Evolutionary conservation across 495 filamentous ascomycete species (phyloP), one percentile per base, ranked within the genome.

Genomic region (Aspergillus cavernicola): DNA sequence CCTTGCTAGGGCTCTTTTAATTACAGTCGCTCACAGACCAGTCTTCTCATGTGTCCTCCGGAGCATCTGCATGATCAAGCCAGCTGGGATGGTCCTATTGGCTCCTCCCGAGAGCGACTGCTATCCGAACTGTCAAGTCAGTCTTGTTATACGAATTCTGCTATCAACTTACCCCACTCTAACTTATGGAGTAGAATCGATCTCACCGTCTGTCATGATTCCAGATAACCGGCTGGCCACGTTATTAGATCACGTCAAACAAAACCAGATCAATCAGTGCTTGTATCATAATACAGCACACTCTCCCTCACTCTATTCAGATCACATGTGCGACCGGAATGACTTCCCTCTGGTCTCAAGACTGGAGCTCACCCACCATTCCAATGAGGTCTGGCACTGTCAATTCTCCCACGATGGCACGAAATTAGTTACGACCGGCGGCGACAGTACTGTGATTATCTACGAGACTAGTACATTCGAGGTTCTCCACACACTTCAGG

Each of bases 121-220:
- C 75, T 97, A 22, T 87, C 84, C 5, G 84, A 93, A 36, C 70
- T 99, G 20, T 95, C 92, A 42, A 88, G 90, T 96, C 70, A 68
- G 85, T 44, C 2, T 11, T 29, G 12, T 19, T 9, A 4, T 28
- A 4, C 9, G 24, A 28, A 4, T 28, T 28, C 24, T 28, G 24
- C n/a, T 7, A 33, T 18, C 33, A 46, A 26, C 5, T 9, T 42
- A 4, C 16, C 16, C 13, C 7, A 13, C 23, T 36, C 47, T 59
- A 55, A 52, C 47, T 12, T 5, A 40, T 18, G 8, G 9, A 48
- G 11, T 50, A 95, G 90, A 79, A 74, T 96, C 82, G 28, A 95
- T 99, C 52, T 95, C 95, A 4, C 93, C 93, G 1, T 91, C 90
- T n/a, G 88, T 96, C 20, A 97, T 99, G 95, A 89, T 99, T 43